Evolutionary conservation across 2,329 filamentous ascomycete species (phyloP), one percentile per base, ranked within the genome.

Genomic region (Sarocladium brachiariae): DNA sequence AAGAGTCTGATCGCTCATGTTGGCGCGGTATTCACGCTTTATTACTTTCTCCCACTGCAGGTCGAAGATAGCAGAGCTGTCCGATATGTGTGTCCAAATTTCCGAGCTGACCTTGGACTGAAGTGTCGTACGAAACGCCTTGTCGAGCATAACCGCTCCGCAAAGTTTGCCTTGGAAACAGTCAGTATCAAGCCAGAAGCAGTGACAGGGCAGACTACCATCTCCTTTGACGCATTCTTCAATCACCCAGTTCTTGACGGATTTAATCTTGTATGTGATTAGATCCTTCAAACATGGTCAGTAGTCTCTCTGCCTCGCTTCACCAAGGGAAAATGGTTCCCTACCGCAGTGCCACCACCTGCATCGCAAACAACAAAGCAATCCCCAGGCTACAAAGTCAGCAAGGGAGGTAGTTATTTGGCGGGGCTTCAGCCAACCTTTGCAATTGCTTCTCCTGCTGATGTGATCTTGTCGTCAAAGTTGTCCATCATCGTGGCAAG

Each of bases 211-310:
- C 13, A 25, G 57, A 59, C 30, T 10, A 61, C 70, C 70, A 7
- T 68, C 59, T 0, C 71, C 71, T 13, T 59, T 55, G 1, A 71
- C 68, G 0, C 62, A 59, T 11, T 75, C 71, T 2, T 59, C 54
- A 0, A 74, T 55, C 0, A 49, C 23, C 8, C 70, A 60, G 0
- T 68, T 66, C 0, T 55, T 3, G 0, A 48, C 51, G 0, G 51
- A 55, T 0, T 51, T 49, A 0, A 71, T 51, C 2, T 57, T 53
- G 16, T 73, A 74, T 18, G 61, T 71, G 35, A 73, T 71, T 0
- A 73, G 52, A 16, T 74, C 70, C 68, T 70, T n/a, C n/a, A 7
- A n/a, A 3, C 21, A n/a, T n/a, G 10, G n/a, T 27, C 14, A 35
- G 31, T 33, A 30, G 27, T 14, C 8, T 21, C 5, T 3, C 16